Evolutionary conservation across 1,139 yeast genomes (phyloP), one percentile per base, ranked within the genome.

Genomic region (Candida neerlandica): DNA sequence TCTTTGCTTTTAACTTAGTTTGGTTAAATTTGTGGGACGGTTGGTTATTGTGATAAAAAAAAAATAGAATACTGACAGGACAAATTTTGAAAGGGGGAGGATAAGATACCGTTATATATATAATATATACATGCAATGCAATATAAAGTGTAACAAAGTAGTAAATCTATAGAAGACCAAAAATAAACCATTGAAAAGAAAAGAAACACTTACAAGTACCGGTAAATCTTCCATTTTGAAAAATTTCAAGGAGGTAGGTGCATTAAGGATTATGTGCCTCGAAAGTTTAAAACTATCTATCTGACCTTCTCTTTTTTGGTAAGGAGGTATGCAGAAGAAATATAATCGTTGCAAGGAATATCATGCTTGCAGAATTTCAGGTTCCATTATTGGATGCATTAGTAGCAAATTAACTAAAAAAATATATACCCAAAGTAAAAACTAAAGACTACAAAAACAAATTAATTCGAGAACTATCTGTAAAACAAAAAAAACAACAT

Each of bases 21-120:
- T n/a, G 37, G 37, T 3, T 15, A 35, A 35, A 35, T 37, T 19
- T 29, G n/a, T n/a, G 29, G 10, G 21, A 10, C 41, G n/a, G 30
- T 21, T 37, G 18, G 10, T 16, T 21, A 37, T 37, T 21, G 27
- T 35, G 40, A 14, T 12, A 18, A 15, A 33, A n/a, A n/a, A n/a
- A n/a, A n/a, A n/a, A n/a, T n/a, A n/a, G n/a, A 11, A 33, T 29
- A 33, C 37, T 15, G 19, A 34, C 16, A 10, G 19, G 18, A 18
- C 12, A 34, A 16, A 18, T 14, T 33, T 18, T 35, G 39, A 35
- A 37, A 37, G 41, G 41, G 41, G 41, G 29, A n/a, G 29, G 30
- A 12, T n/a, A 9, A 35, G 12, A 15, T 11, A 11, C 27, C 12
- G 15, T 6, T 33, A 21, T 18, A 35, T 18, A 21, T 35, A 19